Evolutionary conservation across 345 rosid species (phyloP), one percentile per base, ranked within the genome.

Genomic region (Salix arbutifolia): DNA sequence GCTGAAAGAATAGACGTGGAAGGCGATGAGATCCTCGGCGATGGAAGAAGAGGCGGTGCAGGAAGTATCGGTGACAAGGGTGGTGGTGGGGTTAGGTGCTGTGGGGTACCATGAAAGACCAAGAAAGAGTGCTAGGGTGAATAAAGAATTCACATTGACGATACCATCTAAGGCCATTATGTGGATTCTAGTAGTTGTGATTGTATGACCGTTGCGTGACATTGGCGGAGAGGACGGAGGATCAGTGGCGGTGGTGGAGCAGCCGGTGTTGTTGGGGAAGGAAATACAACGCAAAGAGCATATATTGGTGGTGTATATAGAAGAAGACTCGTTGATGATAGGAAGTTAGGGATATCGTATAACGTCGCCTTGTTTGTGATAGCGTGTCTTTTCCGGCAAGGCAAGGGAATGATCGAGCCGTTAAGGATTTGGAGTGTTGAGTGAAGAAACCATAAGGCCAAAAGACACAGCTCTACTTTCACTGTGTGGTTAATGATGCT

Each of bases 1-100:
- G 74, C 90, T 88, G 86, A 94, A 94, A 64, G 98, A 87, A 82
- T 92, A 94, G 21, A 92, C 97, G 77, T 91, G 98, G 90, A 82
- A 89, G 33, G 91, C 53, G 17, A 94, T 73, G 21, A 94, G 82
- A 53, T 81, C 82, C 78, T 88, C 93, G 19, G 81, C 90, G 62
- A 89, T 26, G 52, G 75, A 19, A 1, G 77, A 62, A 16, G 79
- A 75, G 3, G 91, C 84, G 23, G 74, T 58, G 68, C 96, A 92
- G 60, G 85, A 77, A 53, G 76, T 10, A 31, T 81, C 76, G 21
- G 76, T 67, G 76, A 80, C 68, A 23, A 65, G 67, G 64, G 86
- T 38, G 58, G 85, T 61, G 58, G 79, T 12, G 53, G 85, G 70
- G 71, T 74, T 81, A 3, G 78, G 42, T 66, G 88, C 70, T 11